Base-by-base conservation (phyloP, 2,329 filamentous ascomycete genomes). In the Neonectria magnoliae region DNA sequence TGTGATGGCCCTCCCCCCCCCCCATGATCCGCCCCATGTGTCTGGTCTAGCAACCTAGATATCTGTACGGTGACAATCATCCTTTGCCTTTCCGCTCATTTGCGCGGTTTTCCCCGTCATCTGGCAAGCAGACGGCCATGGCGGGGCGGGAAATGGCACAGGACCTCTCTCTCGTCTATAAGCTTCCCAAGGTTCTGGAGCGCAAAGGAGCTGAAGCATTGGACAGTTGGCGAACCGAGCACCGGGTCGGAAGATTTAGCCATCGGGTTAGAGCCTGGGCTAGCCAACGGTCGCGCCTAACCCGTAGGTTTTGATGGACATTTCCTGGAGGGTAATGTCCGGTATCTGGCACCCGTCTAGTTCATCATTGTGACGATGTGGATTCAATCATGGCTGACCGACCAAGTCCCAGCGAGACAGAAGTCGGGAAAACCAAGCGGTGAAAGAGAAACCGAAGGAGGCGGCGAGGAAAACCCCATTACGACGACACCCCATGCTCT, bases 231-330 rank as follows among this genome's bases (percentile, higher is more conserved):
- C 38, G 58, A 64, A 61, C 68, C 63, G 51, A 56, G 62, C 60
- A 29, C 41, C 64, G 66, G 65, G 42, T 73, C 72, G 71, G 71
- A 67, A 66, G 58, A 73, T 72, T 71, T 72, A 70, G 64, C 70
- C 51, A 69, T 62, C 65, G 61, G 63, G 54, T 61, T 57, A 64
- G 60, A 63, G 57, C 27, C 62, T 61, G 51, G 44, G 58, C 59
- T 67, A 59, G 38, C 57, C 47, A 73, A 73, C 66, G 68, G 68
- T 64, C 57, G 48, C 61, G 57, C 57, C 61, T 64, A 27, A 22
- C 18, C 5, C 18, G 48, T 51, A 65, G 44, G 60, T 64, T 50
- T 61, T 58, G 33, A 61, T 50, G 64, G 68, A 63, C 65, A 42
- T 44, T 54, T 57, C 56, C 53, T 20, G 56, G 61, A 31, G 53